Conservation (phyloP, 805 yeast genomes). For the Cephaloascus albidus region DNA sequence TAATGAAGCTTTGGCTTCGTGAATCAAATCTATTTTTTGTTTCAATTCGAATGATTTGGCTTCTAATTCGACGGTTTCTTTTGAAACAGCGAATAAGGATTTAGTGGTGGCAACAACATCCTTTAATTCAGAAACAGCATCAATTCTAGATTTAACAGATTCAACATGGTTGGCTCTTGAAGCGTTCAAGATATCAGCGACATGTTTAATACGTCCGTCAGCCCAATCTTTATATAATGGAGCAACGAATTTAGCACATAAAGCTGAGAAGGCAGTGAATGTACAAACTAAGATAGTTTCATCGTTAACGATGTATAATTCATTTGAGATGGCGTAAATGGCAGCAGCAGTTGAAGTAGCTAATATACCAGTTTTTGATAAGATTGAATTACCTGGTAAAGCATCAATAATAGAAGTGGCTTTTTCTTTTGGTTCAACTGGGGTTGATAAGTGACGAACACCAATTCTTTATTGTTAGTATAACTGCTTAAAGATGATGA, state of each 20-base stretch:
- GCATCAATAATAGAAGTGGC: constrained; percentile 87
- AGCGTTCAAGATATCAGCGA: constrained; percentile 71
- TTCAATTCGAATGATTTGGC: constrained; percentile 88
- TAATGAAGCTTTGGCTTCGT: constrained; percentile 88
- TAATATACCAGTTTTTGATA: constrained; percentile 90
- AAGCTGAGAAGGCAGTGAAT: constrained; percentile 66
- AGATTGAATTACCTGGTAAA: constrained; percentile 80
- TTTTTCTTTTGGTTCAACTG: constrained; percentile 81
- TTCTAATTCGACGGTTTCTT: constrained; percentile 94
- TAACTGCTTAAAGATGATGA: too few species aligned
- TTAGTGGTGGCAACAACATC: constrained; percentile 89
- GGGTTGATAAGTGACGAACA: constrained; percentile 57
- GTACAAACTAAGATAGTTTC: constrained; percentile 82
- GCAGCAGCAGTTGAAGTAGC: constrained; percentile 95
- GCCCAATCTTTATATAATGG: constrained; percentile 96
- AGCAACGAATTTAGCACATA: constrained; percentile 80
- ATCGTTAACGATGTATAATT: constrained; percentile 86
- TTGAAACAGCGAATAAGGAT: constrained; percentile 86
- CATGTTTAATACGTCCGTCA: constrained; percentile 71
- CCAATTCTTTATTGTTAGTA: constrained; percentile 32
- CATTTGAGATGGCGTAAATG: constrained; percentile 88
- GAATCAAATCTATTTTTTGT: constrained; percentile 80
- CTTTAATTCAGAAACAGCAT: constrained; percentile 77
- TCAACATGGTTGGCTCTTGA: constrained; percentile 86
- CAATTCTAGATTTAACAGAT: constrained; percentile 91